These are phyloP conservation scores for Pseudogymnoascus sp. DNA, from an alignment of 2,329 filamentous ascomycete species.

Conservation along the genomic window DNA sequence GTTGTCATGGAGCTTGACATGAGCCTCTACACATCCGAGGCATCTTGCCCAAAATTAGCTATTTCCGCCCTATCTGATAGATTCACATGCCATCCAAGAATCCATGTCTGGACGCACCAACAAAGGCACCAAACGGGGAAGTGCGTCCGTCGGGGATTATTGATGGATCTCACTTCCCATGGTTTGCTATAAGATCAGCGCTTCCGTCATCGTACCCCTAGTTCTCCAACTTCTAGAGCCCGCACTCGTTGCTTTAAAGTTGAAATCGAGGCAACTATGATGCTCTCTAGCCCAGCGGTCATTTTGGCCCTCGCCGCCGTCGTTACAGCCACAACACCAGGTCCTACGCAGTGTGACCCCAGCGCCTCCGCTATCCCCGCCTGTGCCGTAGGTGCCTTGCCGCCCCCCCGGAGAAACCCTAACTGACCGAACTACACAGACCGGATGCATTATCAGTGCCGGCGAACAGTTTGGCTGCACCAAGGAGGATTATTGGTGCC, in stretches of 20 bases:
- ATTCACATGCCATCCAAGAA: neutral
- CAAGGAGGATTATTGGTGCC: neutral
- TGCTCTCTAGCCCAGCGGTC: neutral
- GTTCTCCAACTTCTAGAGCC: constrained; percentile 3
- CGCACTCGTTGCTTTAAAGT: constrained; percentile 7
- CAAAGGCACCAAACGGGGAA: neutral
- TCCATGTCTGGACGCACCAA: neutral
- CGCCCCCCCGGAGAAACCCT: neutral
- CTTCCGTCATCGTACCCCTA: neutral
- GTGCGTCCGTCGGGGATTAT: neutral
- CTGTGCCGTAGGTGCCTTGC: neutral
- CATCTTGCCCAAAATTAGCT: neutral
- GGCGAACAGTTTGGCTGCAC: neutral
- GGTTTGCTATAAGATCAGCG: constrained; percentile 8
- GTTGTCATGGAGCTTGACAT: neutral
- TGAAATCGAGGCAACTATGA: neutral
- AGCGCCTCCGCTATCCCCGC: neutral
- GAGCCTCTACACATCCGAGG: neutral
- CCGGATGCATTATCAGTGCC: neutral
- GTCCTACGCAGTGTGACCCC: neutral
- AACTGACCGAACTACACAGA: neutral
- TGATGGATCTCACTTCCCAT: neutral
- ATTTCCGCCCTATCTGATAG: neutral
- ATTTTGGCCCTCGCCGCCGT: constrained; percentile 5
- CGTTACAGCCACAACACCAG: neutral